Evolutionary conservation across 2,329 filamentous ascomycete species (phyloP).

Genomic region (Trichophyton mentagrophytes): DNA sequence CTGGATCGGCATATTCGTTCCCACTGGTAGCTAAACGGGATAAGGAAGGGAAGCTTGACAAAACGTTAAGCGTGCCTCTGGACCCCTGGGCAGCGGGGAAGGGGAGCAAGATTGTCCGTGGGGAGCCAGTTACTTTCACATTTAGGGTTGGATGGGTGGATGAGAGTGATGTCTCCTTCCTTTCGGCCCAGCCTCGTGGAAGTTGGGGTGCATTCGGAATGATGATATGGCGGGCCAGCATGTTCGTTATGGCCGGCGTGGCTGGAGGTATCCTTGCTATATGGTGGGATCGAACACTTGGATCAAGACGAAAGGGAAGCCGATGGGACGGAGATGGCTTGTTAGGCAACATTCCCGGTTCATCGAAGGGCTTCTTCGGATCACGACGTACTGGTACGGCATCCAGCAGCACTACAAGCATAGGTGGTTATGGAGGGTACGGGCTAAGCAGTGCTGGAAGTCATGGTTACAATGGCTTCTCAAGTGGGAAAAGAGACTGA

Average conservation of each 20-base stretch:
- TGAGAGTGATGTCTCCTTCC: slow-evolving; percentile 27
- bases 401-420: slow-evolving; percentile 23
- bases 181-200: slow-evolving; percentile 17
- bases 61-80: slow-evolving; percentile 35
- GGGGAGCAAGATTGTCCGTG: slow-evolving; percentile 62
- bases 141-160: slow-evolving; percentile 68
- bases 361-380: slow-evolving; percentile 23
- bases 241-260: slow-evolving; percentile 25
- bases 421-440: slow-evolving; percentile 47
- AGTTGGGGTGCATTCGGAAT: background rate
- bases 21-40: slow-evolving; percentile 29
- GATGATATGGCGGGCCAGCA: slow-evolving; percentile 14
- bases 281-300: slow-evolving; percentile 26
- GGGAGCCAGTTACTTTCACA: slow-evolving; percentile 64
- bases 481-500: slow-evolving; percentile 33
- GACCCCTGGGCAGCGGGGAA: slow-evolving; percentile 36
- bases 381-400: slow-evolving; percentile 39
- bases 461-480: slow-evolving; percentile 20
- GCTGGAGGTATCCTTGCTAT: slow-evolving; percentile 26
- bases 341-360: slow-evolving; percentile 20
- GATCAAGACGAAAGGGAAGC: slow-evolving; percentile 14
- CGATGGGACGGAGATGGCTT: slow-evolving; percentile 36
- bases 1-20: slow-evolving; percentile 74
- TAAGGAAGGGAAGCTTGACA: slow-evolving; percentile 26
- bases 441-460: slow-evolving; percentile 27